Evolutionary conservation across 2,329 filamentous ascomycete species (phyloP), one percentile per base, ranked within the genome.

Genomic region (Fusarium paranaense): DNA sequence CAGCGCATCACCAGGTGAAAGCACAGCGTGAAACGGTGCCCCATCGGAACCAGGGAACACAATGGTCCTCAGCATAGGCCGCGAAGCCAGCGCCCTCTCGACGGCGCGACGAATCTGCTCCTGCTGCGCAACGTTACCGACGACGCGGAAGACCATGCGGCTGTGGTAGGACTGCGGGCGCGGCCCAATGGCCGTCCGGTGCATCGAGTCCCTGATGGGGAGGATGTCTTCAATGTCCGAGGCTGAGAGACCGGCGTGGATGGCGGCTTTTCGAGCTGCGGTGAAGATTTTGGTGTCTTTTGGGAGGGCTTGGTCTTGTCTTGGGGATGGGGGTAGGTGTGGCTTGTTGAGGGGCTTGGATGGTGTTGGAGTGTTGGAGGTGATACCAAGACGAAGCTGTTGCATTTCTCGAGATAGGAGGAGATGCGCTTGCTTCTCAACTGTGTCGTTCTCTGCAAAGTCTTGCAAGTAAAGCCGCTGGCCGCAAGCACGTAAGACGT

Each of bases 401-500:
- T 77, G 74, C 8, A 70, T 35, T 13, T 79, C 67, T 9, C 77
- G 76, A 18, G 66, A 57, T 1, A 76, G 14, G 5, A 83, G 59
- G 4, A 83, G 61, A 10, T 64, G 62, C 0, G 81, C 81, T 62
- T 82, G 81, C 61, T 80, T 79, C 20, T 79, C 75, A 2, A 83
- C 66, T 0, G 82, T 82, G 16, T 81, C 77, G 45, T 80, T 70
- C 6, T 78, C 67, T 1, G 73, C 42, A 27, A 84, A 69, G 59
- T 84, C 82, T n/a, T 84, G 81, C 5, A 83, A 65, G 35, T 83
- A 83, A 1, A 84, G 64, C 0, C 77, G 77, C 20, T 74, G 78
- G 1, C 81, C 80, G 5, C 73, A 78, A 1, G 38, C 35, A 4
- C 78, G 73, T 3, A 80, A 59, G 1, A 82, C 78, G 9, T 67